Evolutionary conservation across 1,139 yeast genomes (phyloP), one percentile per base, ranked within the genome.

Genomic region (Blastobotrys persicus): DNA sequence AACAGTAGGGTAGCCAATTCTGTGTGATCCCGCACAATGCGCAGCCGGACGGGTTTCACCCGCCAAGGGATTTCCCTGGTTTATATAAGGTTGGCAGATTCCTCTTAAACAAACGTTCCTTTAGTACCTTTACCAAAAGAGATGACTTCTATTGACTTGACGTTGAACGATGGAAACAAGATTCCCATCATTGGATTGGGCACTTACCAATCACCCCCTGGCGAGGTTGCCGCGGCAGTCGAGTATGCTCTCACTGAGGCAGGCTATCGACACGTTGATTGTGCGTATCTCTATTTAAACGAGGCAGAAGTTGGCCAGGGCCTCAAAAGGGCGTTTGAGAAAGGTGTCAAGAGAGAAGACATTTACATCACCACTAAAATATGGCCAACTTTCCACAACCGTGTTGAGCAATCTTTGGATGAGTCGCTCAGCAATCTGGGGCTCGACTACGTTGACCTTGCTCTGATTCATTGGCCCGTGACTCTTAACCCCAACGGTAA

Each of bases 401-500:
- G 76, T 35, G 81, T 80, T 14, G 79, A 67, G 32, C 69, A 63
- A 32, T 88, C 87, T 2, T 70, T 88, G 47, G 79, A 82, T 43
- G 71, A 66, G 44, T 82, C 94, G 1, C 74, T 88, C 62, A 64
- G 76, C 56, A 79, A 80, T 60, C 74, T 89, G 59, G 83, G 83
- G 1, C 65, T 85, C 56, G 94, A 85, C 45, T 89, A 88, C 61
- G 81, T 89, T 48, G 96, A 88, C 65, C 74, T 89, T 56, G 85
- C 83, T 68, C 75, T 88, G 64, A 79, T 87, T 64, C 96, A 88
- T 70, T 88, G 95, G 94, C 96, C 96, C 2, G 73, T 77, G 44
- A 73, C 79, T 47, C 74, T 76, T 17, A 32, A 44, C 4, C 19
- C 18, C 2, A 40, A 35, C 14, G 39, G 31, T 3, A 31, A 31